Conservation (phyloP, 2,329 filamentous ascomycete species). For the Chlorencoelia australis region DNA sequence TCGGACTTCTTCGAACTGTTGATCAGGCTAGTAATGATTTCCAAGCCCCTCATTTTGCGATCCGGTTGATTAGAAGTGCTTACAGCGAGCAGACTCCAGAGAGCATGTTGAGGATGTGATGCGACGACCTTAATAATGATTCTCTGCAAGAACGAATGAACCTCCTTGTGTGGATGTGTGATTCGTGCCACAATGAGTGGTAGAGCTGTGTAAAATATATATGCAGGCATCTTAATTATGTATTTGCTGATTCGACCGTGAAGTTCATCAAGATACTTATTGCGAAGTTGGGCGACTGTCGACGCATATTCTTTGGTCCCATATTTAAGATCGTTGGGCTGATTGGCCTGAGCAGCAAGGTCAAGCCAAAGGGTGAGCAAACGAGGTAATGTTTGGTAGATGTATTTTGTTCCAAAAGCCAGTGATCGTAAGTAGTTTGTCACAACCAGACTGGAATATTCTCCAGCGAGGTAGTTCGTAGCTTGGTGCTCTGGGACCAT, state of each 20-base stretch:
- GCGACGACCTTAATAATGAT: constrained; percentile 83
- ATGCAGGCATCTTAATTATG: constrained; percentile 59
- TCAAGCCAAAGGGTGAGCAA: constrained; percentile 92
- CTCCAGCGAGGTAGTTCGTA: constrained; percentile 67
- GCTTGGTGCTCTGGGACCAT: constrained; percentile 69
- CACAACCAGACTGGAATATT: constrained; percentile 78
- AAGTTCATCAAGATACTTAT: constrained; percentile 56
- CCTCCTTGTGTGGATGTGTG: constrained; percentile 68
- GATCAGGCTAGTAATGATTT: constrained; percentile 42
- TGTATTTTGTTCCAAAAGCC: constrained; percentile 83
- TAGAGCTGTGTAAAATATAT: constrained; percentile 71
- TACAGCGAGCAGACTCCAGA: constrained; percentile 86
- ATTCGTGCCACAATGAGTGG: constrained; percentile 96
- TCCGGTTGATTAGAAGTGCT: constrained; percentile 71
- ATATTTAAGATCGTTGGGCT: constrained; percentile 39
- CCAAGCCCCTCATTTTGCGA: constrained; percentile 44
- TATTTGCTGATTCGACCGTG: constrained; percentile 75
- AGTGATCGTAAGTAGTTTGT: constrained; percentile 88
- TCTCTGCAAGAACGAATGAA: constrained; percentile 64
- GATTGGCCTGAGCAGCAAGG: constrained; percentile 66
- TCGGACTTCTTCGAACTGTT: constrained; percentile 40
- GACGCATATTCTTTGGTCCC: constrained; percentile 35
- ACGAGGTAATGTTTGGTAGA: constrained; percentile 88
- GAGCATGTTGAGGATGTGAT: constrained; percentile 77
- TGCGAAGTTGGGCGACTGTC: constrained; percentile 45